These are phyloP conservation scores for Mortierella sp. DNA, from an alignment of 371 early-diverging fungal genomes.

Conservation along the genomic window DNA sequence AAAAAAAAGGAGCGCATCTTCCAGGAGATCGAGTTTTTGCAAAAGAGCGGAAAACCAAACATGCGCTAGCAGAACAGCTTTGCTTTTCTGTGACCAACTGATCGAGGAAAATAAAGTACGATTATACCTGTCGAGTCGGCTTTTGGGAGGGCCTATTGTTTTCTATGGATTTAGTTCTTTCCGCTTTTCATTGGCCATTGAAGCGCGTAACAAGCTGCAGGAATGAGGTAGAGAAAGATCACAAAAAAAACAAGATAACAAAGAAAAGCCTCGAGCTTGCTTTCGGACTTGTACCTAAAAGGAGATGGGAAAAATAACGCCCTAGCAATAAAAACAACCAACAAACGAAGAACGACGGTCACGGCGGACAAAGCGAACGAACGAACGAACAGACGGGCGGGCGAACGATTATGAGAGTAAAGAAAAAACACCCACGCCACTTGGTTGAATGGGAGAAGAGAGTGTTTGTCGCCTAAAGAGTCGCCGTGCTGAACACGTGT, in stretches of 20 bases:
- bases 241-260: not conserved
- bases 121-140: too few species aligned
- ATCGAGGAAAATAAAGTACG: too few species aligned
- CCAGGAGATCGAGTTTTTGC: not conserved
- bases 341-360: not conserved
- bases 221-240: too few species aligned
- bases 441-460: not conserved
- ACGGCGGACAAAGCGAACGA: not conserved
- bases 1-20: not conserved
- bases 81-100: too few species aligned
- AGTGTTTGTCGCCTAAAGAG: not conserved
- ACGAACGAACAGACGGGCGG: too few species aligned
- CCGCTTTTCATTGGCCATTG: too few species aligned
- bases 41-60: not conserved
- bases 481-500: not conserved
- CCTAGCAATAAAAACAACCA: too few species aligned
- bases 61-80: too few species aligned
- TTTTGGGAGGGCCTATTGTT: too few species aligned
- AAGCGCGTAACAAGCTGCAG: too few species aligned
- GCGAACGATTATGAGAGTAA: not conserved
- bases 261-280: not conserved
- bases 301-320: not conserved
- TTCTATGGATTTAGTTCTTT: too few species aligned
- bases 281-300: not conserved
- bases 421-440: not conserved